These are phyloP conservation scores for Coniophora puteana DNA, from an alignment of 1,284 basidiomycete genomes.

Conservation along the genomic window DNA sequence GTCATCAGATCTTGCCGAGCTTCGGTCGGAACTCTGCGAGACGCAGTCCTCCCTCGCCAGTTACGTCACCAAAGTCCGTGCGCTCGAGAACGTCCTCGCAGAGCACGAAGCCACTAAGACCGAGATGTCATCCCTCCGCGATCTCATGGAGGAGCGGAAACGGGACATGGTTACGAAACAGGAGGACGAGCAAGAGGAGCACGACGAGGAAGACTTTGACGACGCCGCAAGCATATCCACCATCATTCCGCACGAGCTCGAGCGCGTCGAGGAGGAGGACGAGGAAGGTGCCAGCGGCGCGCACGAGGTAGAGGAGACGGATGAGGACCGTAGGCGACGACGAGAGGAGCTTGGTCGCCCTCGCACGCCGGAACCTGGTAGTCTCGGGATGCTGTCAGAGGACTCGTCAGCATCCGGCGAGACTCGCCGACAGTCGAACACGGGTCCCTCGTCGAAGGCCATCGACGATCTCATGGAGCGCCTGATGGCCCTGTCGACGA, in stretches of 20 bases:
- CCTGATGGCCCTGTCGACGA: slow-evolving; percentile 65
- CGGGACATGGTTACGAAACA: too few relatives aligned
- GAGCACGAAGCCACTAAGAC: slow-evolving; percentile 87
- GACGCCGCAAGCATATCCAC: slow-evolving; percentile 59
- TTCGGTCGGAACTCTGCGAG: slow-evolving; percentile 83
- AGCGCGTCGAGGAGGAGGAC: slow-evolving; percentile 72
- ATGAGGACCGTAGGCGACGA: slow-evolving; percentile 41
- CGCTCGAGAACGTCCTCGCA: slow-evolving; percentile 78
- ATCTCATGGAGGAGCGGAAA: slow-evolving; percentile 63
- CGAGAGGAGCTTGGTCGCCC: slow-evolving; percentile 64
- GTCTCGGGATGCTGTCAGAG: slow-evolving; percentile 58
- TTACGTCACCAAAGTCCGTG: slow-evolving; percentile 85
- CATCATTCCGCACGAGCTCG: slow-evolving; percentile 63
- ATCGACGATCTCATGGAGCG: slow-evolving; percentile 69
- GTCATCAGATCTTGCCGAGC: slow-evolving; percentile 37
- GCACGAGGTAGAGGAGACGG: slow-evolving; percentile 39
- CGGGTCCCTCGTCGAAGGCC: slow-evolving; percentile 21
- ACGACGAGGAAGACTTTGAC: slow-evolving; percentile 52
- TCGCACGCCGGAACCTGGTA: slow-evolving; percentile 71
- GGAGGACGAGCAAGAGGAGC: slow-evolving; percentile 20
- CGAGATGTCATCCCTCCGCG: slow-evolving; percentile 72
- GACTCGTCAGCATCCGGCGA: slow-evolving; percentile 36
- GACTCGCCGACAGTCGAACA: too few relatives aligned
- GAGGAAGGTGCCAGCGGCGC: slow-evolving; percentile 65
- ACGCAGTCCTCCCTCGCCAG: slow-evolving; percentile 78